Base-by-base conservation (phyloP, 164 flowering plant genomes). In the Stephania yunnanensis region DNA sequence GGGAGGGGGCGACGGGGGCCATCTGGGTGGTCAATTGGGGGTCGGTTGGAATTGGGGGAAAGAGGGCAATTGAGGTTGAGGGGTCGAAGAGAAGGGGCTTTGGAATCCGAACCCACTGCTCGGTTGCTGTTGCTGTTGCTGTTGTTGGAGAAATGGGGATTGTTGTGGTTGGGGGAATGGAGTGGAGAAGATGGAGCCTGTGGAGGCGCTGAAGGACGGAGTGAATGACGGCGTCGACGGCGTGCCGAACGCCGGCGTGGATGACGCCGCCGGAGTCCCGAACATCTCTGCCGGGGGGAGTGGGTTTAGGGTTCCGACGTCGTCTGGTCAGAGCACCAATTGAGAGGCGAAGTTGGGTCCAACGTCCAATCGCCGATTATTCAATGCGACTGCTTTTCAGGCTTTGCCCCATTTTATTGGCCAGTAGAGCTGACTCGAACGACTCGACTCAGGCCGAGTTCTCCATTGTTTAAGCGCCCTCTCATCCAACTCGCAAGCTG, bases 1-100 rank as follows among this genome's bases (percentile, higher is more conserved):
- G 98, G 98, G 5, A 95, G 89, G 63, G 97, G 36, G 97, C 91
- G 4, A 93, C 94, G 15, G 98, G 97, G 36, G 97, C 98, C 99
- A 95, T 93, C 81, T 95, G 99, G 84, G 99, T 95, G 5, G 95
- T 92, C 78, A 93, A 71, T 80, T 93, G 97, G 19, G 86, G 73
- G 74, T 80, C 82, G n/a, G 66, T 36, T 5, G 85, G 65, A 46
- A 86, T 7, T 78, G 81, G 10, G 70, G 72, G 48, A 72, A 69
- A 20, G 55, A 5, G 1, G 77, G 46, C 46, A 75, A 58, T 22
- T 80, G 78, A 70, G 80, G 44, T 22, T 80, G 78, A 70, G 82
- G 73, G 17, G 75, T 11, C 11, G 82, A 44, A 8, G 80, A 64
- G 19, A 78, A 83, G 48, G 92, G 86, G 42, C 88, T 82, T 72